These are phyloP conservation scores for Amanita thiersii DNA, from an alignment of 768 basidiomycete species.

Conservation along the genomic window DNA sequence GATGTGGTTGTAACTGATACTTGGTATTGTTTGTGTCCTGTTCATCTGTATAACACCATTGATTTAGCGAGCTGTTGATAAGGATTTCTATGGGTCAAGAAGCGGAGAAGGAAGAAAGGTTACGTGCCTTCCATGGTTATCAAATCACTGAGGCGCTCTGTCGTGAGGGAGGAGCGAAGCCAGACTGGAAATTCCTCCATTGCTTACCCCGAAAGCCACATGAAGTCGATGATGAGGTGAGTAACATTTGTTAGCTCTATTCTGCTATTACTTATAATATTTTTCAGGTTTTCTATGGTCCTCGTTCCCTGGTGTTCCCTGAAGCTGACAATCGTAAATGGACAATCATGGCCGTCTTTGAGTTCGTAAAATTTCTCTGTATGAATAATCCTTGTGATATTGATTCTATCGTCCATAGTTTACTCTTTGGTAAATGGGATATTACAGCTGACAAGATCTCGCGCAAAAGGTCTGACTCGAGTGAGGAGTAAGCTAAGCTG, in stretches of 20 bases:
- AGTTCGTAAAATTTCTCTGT: slow-evolving; percentile 42
- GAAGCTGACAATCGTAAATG: slow-evolving; percentile 97
- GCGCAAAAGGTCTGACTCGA: background rate
- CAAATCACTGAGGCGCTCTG: slow-evolving; percentile 91
- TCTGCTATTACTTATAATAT: too few relatives aligned
- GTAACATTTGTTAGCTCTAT: too few relatives aligned
- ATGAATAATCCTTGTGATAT: background rate
- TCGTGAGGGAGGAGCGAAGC: slow-evolving; percentile 70
- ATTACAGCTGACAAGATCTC: slow-evolving; percentile 10
- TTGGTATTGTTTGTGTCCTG: slow-evolving; percentile 53
- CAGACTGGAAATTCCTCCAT: slow-evolving; percentile 92
- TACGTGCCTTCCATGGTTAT: slow-evolving; percentile 85
- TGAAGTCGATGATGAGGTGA: slow-evolving; percentile 94
- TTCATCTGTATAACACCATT: background rate
- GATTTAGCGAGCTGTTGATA: background rate
- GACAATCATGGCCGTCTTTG: slow-evolving; percentile 91
- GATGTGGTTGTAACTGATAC: slow-evolving; percentile 98
- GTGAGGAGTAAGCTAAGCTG: too few relatives aligned
- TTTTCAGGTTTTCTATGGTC: slow-evolving; percentile 93
- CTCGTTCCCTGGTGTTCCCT: slow-evolving; percentile 85
- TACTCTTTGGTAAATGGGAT: slow-evolving; percentile 43
- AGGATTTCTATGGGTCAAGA: slow-evolving; percentile 99
- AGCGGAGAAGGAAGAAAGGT: slow-evolving; percentile 79
- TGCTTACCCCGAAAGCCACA: slow-evolving; percentile 89
- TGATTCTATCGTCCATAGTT: slow-evolving; percentile 23